phyloP scores from a whole-genome alignment of 2,329 filamentous ascomycete species.

The Fusarium bulbicola region DNA sequence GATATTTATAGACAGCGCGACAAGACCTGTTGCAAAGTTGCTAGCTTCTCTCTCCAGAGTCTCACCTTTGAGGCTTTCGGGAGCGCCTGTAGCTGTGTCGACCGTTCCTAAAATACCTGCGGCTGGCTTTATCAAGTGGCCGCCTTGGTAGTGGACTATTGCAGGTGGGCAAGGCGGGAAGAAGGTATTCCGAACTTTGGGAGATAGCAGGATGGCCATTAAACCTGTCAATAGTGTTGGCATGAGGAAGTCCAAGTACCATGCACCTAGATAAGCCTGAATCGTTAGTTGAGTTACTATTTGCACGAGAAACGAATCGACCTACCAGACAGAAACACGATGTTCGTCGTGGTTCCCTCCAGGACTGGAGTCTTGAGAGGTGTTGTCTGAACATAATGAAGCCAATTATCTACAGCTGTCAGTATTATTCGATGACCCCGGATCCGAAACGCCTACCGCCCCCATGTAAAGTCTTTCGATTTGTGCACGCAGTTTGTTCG shows the following conservation, averaged over 20 bases:
- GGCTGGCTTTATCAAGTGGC: slow-evolving; percentile 77
- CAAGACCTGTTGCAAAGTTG: slow-evolving; percentile 76
- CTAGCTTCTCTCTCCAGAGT: slow-evolving; percentile 81
- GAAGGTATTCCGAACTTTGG: slow-evolving; percentile 64
- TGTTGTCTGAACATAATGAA: slow-evolving; percentile 61
- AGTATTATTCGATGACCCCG: neutral
- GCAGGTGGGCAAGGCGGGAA: slow-evolving; percentile 81
- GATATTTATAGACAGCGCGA: slow-evolving; percentile 66
- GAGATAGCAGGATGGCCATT: slow-evolving; percentile 71
- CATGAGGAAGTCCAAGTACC: slow-evolving; percentile 72
- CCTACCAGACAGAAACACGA: slow-evolving; percentile 10
- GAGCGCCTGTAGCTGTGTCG: slow-evolving; percentile 79
- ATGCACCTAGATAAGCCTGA: slow-evolving; percentile 65
- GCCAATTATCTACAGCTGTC: neutral
- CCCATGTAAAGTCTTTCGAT: slow-evolving; percentile 83
- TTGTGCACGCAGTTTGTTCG: slow-evolving; percentile 80
- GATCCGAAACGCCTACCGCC: slow-evolving; percentile 62
- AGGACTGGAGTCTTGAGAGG: slow-evolving; percentile 76
- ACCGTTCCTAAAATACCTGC: slow-evolving; percentile 76
- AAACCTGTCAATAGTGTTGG: slow-evolving; percentile 65
- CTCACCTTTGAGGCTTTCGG: slow-evolving; percentile 81
- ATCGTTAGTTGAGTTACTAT: slow-evolving; percentile 51
- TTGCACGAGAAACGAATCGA: rapidly evolving
- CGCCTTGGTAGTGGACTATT: slow-evolving; percentile 71
- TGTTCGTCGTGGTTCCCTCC: slow-evolving; percentile 76